Evolutionary conservation across 2,329 filamentous ascomycete species (phyloP).

Genomic region (Phoma sp.): DNA sequence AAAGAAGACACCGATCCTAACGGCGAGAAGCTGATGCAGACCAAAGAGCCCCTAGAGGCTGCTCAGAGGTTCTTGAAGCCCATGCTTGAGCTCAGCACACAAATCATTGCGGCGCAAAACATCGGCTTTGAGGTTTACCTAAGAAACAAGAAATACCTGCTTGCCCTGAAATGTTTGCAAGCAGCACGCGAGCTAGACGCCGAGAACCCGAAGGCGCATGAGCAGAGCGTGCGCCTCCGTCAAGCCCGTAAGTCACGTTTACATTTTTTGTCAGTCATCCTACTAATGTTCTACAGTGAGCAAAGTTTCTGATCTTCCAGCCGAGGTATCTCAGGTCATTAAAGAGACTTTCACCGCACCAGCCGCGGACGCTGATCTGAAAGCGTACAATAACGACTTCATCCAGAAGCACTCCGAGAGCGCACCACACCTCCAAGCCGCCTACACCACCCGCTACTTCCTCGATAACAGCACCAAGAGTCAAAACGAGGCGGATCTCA

Average conservation of each 20-base stretch:
- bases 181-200: constrained; percentile 73
- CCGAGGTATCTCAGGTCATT: constrained; percentile 72
- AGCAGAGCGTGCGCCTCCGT: constrained; percentile 75
- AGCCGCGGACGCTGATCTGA: constrained; percentile 62
- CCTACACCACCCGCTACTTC: constrained; percentile 64
- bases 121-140: constrained; percentile 91
- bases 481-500: constrained; percentile 67
- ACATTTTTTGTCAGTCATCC: not conserved
- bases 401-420: constrained; percentile 67
- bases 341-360: constrained; percentile 70
- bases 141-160: constrained; percentile 81
- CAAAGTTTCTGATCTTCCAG: constrained; percentile 59
- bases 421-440: constrained; percentile 67
- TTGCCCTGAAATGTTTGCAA: constrained; percentile 85
- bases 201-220: constrained; percentile 73
- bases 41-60: constrained; percentile 81
- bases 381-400: constrained; percentile 71
- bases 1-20: constrained; percentile 91
- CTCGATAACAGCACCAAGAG: constrained; percentile 64
- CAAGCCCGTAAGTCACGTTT: constrained; percentile 55
- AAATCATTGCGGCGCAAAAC: constrained; percentile 80
- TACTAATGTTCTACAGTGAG: constrained; percentile 31
- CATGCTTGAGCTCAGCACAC: constrained; percentile 80
- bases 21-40: constrained; percentile 79
- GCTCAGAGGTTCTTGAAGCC: constrained; percentile 86